Evolutionary conservation across 306 rosid species (phyloP).

Genomic region (Malus sylvestris): DNA sequence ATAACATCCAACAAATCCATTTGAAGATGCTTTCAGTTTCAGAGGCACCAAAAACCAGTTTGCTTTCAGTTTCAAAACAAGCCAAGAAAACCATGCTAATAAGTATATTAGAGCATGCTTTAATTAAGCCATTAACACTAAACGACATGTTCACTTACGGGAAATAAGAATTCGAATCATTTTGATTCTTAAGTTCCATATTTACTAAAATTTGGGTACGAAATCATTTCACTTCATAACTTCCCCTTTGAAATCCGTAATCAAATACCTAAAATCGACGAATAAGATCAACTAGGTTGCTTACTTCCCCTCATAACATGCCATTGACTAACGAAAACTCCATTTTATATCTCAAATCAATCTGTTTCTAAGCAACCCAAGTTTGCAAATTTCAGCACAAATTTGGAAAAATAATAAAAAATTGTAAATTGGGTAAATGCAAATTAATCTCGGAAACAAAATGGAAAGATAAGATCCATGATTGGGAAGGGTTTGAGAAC

Average conservation of each 20-base stretch:
- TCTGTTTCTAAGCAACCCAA: background rate
- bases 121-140: background rate
- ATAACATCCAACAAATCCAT: background rate
- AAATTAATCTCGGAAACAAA: background rate
- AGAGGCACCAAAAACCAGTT: background rate
- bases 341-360: background rate
- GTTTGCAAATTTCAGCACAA: background rate
- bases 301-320: background rate
- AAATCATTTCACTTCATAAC: no score
- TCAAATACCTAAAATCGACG: no score
- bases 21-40: background rate
- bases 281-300: no score
- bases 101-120: background rate
- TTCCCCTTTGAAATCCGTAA: no score
- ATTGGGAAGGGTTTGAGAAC: conserved; percentile 6
- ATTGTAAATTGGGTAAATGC: background rate
- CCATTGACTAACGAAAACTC: background rate
- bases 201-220: no score
- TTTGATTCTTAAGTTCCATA: no score
- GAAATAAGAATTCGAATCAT: no score
- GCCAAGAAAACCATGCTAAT: background rate
- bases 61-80: background rate
- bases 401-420: background rate
- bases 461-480: background rate
- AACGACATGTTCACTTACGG: no score